Percentiles rank a stretch among this genome's conserved stretches.
Conservation (phyloP, 2,329 filamentous ascomycete genomes). For the Aureobasidium sp. region DNA sequence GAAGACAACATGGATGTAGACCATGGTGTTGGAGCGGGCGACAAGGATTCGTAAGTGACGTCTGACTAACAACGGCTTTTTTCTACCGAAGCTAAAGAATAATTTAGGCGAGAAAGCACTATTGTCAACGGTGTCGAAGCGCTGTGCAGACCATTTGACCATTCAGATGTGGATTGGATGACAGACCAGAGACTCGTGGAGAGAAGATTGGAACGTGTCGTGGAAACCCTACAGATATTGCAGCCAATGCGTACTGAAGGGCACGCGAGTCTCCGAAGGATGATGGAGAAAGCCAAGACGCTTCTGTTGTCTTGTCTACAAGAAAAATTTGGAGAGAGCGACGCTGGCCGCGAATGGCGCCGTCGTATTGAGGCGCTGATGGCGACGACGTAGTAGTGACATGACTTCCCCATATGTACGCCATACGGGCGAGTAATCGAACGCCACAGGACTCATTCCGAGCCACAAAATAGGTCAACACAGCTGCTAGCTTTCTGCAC, state of each 20-base stretch:
- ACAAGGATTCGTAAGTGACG: conserved; percentile 29
- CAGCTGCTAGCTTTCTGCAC: background rate
- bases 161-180: background rate
- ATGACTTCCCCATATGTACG: background rate
- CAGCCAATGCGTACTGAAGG: background rate
- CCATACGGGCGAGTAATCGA: background rate
- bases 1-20: conserved; percentile 66
- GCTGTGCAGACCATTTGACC: conserved; percentile 10
- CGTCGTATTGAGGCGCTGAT: background rate
- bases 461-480: background rate
- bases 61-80: background rate
- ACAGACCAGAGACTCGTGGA: background rate
- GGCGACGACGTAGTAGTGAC: conserved; percentile 1
- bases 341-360: background rate
- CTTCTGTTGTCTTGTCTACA: background rate
- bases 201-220: conserved; percentile 1
- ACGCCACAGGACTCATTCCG: background rate
- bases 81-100: background rate
- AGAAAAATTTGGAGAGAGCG: background rate
- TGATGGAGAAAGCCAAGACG: background rate
- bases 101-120: background rate
- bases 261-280: conserved; percentile 4
- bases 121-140: conserved; percentile 13
- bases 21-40: conserved; percentile 38
- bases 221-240: conserved; percentile 10